Conservation (phyloP, 2,329 filamentous ascomycete genomes). For the Colletotrichum orbiculare region DNA sequence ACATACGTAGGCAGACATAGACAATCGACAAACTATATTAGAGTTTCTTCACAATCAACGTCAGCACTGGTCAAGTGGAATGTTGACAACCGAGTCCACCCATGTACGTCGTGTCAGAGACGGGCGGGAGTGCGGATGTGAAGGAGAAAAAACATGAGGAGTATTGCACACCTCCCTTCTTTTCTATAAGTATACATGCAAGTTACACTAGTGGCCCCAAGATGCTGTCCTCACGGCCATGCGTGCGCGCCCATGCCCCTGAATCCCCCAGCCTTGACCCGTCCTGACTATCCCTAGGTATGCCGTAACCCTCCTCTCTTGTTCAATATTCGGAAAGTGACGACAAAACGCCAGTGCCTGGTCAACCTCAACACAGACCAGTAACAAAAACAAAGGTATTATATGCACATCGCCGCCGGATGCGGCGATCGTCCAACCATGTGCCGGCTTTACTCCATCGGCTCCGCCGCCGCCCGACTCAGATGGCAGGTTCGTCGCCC, state of each 20-base stretch:
- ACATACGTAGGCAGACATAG: conserved; percentile 21
- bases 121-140: not conserved
- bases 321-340: no score
- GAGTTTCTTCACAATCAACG: not conserved
- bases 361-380: no score
- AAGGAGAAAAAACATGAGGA: not conserved
- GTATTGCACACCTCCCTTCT: not conserved
- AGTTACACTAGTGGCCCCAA: conserved; percentile 10
- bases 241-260: conserved; percentile 33
- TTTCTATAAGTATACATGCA: conserved; percentile 28
- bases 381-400: not conserved
- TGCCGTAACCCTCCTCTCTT: conserved; percentile 1
- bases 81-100: no score
- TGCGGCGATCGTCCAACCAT: not conserved
- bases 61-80: not conserved
- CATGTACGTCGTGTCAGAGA: no score
- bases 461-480: not conserved
- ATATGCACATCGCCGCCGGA: not conserved
- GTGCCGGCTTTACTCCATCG: not conserved
- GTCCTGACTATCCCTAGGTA: conserved; percentile 19
- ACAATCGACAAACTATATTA: conserved; percentile 7
- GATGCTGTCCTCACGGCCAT: conserved; percentile 36
- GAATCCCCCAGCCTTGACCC: conserved; percentile 34
- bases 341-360: no score
- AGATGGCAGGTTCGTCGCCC: conserved; percentile 44